Conservation (phyloP, 2,329 filamentous ascomycete species). For the Colletotrichum sp. region DNA sequence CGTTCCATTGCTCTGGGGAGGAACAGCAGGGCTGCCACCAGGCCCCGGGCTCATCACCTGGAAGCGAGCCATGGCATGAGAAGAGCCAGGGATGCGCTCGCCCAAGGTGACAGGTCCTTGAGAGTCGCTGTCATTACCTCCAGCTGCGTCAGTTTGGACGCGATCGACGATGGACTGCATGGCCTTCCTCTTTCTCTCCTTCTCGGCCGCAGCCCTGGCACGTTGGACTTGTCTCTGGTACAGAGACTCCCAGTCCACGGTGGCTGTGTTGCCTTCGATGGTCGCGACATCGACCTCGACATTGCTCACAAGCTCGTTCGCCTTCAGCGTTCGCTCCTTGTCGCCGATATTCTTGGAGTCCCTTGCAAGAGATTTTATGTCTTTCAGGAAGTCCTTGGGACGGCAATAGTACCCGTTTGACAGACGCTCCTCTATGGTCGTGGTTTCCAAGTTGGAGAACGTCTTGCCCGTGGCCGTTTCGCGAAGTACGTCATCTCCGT, state of each 20-base stretch:
- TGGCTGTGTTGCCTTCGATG: conserved; percentile 70
- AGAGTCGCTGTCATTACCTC: conserved; percentile 57
- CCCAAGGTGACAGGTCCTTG: conserved; percentile 65
- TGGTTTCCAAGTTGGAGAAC: conserved; percentile 93
- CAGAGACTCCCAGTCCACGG: conserved; percentile 81
- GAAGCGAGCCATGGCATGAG: conserved; percentile 55
- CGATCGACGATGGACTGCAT: conserved; percentile 59
- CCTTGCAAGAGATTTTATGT: conserved; percentile 83
- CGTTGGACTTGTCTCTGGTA: conserved; percentile 75
- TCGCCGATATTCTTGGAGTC: conserved; percentile 87
- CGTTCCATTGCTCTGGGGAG: conserved; percentile 59
- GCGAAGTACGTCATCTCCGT: conserved; percentile 76
- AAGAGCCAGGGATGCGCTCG: conserved; percentile 62
- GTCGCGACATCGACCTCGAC: conserved; percentile 90
- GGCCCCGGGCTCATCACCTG: conserved; percentile 62
- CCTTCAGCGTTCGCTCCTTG: conserved; percentile 80
- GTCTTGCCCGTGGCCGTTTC: conserved; percentile 81
- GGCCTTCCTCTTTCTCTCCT: conserved; percentile 65
- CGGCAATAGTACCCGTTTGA: conserved; percentile 96
- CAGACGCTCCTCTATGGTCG: conserved; percentile 92
- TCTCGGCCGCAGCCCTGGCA: conserved; percentile 62
- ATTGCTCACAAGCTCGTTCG: conserved; percentile 89
- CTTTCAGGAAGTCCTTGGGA: conserved; percentile 85
- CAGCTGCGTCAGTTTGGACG: conserved; percentile 54
- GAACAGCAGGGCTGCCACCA: conserved; percentile 55